Evolutionary conservation across 2,329 filamentous ascomycete species (phyloP), one percentile per base, ranked within the genome.

Genomic region (Nothophoma quercina): DNA sequence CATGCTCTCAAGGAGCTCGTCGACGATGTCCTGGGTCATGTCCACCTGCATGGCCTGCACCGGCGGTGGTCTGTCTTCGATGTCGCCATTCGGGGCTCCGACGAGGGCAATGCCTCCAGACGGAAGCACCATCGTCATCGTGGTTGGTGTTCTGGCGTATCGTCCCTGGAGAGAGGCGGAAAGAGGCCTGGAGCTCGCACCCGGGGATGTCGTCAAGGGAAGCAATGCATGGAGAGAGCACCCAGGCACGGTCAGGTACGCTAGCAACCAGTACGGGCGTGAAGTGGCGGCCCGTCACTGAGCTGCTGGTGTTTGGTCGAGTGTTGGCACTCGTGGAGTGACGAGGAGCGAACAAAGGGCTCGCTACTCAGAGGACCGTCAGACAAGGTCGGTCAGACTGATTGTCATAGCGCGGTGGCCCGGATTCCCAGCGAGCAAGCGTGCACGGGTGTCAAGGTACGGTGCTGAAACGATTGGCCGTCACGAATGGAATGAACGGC

Each of bases 1-100:
- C 35, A 71, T 60, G 62, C 68, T 70, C 54, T 72, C 65, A 35
- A 76, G 65, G 49, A 77, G 71, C 62, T 74, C 73, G 62, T 77
- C 69, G 64, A 76, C 60, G 40, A 76, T 68, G 54, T 75, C 70
- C 51, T 75, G 68, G 59, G 67, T 69, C 56, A 77, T 74, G 40
- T 76, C 72, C 42, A 77, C 63, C 60, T 75, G 74, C 73, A 77
- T 76, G 66, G 70, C 72, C 59, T 75, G 72, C 49, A 71, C 55
- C 28, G 70, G 62, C 50, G 64, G 55, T 35, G 56, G 58, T 58
- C 59, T 69, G 53, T 67, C 65, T 38, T 60, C 67, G 53, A 72
- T 67, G 60, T 73, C 64, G 64, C 63, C 55, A 53, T 75, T 73
- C 45, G 74, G 74, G 46, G 74, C 74, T 12, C 73, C 74, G 40